Percentiles rank a stretch among this genome's conserved stretches.
phyloP scores from a whole-genome alignment of 2,329 filamentous ascomycete genomes.

The Rhinocladiella mackenziei region DNA sequence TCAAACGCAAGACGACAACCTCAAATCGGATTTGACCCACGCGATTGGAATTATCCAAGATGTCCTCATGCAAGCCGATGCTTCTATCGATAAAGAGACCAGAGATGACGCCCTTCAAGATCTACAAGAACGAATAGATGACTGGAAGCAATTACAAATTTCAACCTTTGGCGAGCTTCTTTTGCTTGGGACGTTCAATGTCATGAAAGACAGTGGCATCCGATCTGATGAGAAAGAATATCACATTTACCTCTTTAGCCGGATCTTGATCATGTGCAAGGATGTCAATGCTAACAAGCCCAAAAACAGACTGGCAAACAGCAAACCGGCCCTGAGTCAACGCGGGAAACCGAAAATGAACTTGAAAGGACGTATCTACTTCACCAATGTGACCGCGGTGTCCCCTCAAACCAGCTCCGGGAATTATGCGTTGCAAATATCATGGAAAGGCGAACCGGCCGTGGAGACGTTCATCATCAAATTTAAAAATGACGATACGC shows the following conservation, averaged over 20 bases:
- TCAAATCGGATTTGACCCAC: slow-evolving; percentile 65
- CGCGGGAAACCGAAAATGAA: slow-evolving; percentile 75
- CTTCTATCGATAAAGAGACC: slow-evolving; percentile 83
- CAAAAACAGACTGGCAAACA: slow-evolving; percentile 58
- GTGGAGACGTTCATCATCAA: slow-evolving; percentile 96
- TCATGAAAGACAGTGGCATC: slow-evolving; percentile 65
- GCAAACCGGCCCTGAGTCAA: slow-evolving; percentile 66
- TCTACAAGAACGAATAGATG: slow-evolving; percentile 76
- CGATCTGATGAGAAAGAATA: slow-evolving; percentile 57
- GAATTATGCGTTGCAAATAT: slow-evolving; percentile 93
- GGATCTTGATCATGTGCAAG: slow-evolving; percentile 94
- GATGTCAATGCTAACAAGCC: slow-evolving; percentile 81
- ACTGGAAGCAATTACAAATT: slow-evolving; percentile 92
- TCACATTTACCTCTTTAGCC: slow-evolving; percentile 95
- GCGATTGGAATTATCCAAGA: slow-evolving; percentile 80
- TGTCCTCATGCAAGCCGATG: slow-evolving; percentile 79
- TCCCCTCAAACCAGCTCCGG: slow-evolving; percentile 81
- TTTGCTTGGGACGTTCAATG: slow-evolving; percentile 83
- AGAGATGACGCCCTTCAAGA: slow-evolving; percentile 79
- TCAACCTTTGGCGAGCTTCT: slow-evolving; percentile 88
- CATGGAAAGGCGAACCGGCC: slow-evolving; percentile 96
- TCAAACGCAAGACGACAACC: slow-evolving; percentile 69
- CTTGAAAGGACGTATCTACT: slow-evolving; percentile 95
- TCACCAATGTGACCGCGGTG: slow-evolving; percentile 98
- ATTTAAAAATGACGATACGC: slow-evolving; percentile 83